phyloP scores from a whole-genome alignment of 2,329 filamentous ascomycete genomes.

The Penicillium oxalicum region DNA sequence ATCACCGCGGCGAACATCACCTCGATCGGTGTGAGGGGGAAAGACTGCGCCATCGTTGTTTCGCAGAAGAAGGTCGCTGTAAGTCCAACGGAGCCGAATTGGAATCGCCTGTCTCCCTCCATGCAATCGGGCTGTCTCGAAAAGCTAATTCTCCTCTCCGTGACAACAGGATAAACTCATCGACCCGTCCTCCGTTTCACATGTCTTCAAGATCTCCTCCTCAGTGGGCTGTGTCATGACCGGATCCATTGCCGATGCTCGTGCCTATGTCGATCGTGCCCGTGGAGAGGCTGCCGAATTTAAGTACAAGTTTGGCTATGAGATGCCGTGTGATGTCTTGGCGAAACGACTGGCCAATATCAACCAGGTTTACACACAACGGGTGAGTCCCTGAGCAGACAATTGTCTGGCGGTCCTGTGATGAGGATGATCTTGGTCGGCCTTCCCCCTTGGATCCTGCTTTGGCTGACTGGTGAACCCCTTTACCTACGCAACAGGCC shows the following conservation, averaged over 20 bases:
- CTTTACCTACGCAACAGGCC: slow-evolving; percentile 50
- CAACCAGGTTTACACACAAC: slow-evolving; percentile 97
- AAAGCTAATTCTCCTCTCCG: too few species aligned
- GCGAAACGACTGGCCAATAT: slow-evolving; percentile 98
- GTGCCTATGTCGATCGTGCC: slow-evolving; percentile 86
- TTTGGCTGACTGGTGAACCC: neutral
- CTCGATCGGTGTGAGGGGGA: slow-evolving; percentile 90
- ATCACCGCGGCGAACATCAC: slow-evolving; percentile 99
- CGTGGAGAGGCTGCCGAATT: slow-evolving; percentile 96
- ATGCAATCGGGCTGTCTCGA: slow-evolving; percentile 1
- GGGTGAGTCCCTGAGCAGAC: slow-evolving; percentile 48
- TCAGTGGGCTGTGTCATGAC: slow-evolving; percentile 98
- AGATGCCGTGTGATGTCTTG: slow-evolving; percentile 97
- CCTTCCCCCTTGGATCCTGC: too few species aligned
- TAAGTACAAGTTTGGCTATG: slow-evolving; percentile 96
- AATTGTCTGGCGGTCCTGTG: too few species aligned
- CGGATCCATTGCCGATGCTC: slow-evolving; percentile 93
- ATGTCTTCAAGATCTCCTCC: slow-evolving; percentile 94
- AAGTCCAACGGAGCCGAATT: slow-evolving; percentile 41
- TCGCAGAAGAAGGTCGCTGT: slow-evolving; percentile 99
- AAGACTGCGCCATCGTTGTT: slow-evolving; percentile 92
- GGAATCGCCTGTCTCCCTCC: neutral
- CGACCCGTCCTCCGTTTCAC: slow-evolving; percentile 91
- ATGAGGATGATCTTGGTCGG: too few species aligned
- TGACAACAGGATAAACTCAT: slow-evolving; percentile 85